Percentiles rank a stretch among this genome's conserved stretches.
phyloP scores from a whole-genome alignment of 768 basidiomycete species.

The Tephrocybe sp. region DNA sequence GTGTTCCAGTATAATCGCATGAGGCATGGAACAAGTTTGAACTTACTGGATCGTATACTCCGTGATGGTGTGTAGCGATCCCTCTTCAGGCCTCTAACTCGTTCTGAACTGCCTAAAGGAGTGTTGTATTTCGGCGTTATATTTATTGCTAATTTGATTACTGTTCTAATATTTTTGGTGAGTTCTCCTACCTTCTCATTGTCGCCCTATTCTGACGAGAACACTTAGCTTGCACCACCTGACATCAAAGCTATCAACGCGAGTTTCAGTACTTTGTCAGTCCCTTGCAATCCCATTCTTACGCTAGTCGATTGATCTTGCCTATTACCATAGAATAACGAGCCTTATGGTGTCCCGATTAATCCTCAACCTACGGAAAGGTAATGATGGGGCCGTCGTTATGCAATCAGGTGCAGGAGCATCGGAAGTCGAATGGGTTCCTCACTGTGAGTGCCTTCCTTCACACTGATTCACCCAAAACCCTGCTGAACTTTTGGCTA shows the following conservation, averaged over 20 bases:
- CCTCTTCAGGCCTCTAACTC: too few species aligned
- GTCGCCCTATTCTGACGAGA: not conserved
- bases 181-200: not conserved
- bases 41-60: constrained; percentile 29
- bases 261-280: constrained; percentile 37
- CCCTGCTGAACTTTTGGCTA: not conserved
- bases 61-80: constrained; percentile 28
- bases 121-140: constrained; percentile 6
- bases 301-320: not conserved
- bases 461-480: not conserved
- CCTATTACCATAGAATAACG: constrained; percentile 25
- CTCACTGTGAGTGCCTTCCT: not conserved
- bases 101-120: not conserved
- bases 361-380: constrained; percentile 32
- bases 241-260: constrained; percentile 38
- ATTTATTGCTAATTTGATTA: constrained; percentile 3
- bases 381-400: not conserved
- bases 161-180: constrained; percentile 5
- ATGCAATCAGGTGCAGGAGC: not conserved
- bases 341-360: constrained; percentile 37
- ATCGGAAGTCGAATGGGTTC: not conserved
- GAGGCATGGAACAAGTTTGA: constrained; percentile 12
- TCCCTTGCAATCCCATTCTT: not conserved
- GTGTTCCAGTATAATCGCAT: constrained; percentile 19
- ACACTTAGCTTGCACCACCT: constrained; percentile 13